Evolutionary conservation across 768 basidiomycete species (phyloP), one percentile per base, ranked within the genome.

Genomic region (Tylopilus balloui): DNA sequence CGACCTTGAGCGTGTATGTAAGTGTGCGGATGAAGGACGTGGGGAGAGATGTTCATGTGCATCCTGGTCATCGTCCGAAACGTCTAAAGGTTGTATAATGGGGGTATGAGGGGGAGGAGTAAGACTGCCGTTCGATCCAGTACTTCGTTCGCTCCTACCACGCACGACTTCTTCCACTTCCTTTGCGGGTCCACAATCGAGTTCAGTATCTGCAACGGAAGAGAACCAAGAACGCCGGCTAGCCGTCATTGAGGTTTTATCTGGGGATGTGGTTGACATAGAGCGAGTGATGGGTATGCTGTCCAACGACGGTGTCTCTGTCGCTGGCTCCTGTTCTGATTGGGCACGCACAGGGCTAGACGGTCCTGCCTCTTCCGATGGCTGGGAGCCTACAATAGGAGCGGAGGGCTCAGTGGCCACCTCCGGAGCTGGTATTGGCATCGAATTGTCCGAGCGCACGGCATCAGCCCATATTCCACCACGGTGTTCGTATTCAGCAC

Each of bases 391-490:
- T 32, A 65, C 53, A 44, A 72, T 67, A 48, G 57, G 48, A 24
- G 36, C 15, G 12, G 47, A 28, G 9, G 48, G 50, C 14, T 53
- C 55, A 21, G 27, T 20, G 13, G 29, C 32, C 11, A 38, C 42
- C 21, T 52, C 56, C 10, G 59, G 50, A n/a, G 34, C 24, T 15
- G 53, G 38, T 9, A 39, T 20, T 20, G 52, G 6, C 56, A 61
- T 43, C 15, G 56, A 53, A 20, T 53, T 60, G 42, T 75, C 75
- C 24, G 58, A 69, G 25, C 84, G 75, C 3, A 71, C 76, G 8
- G 92, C 86, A 54, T 92, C 89, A 8, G 80, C 75, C 79, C 87
- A 98, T 55, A 99, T 88, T 7, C 94, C 95, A 38, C 94, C 95
- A 31, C 95, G 83, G 49, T 78, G 83, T 43, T 62, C 58, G 58